phyloP scores from a whole-genome alignment of 2,329 filamentous ascomycete genomes.

The Dryadomyces quercus-mongolicae region DNA sequence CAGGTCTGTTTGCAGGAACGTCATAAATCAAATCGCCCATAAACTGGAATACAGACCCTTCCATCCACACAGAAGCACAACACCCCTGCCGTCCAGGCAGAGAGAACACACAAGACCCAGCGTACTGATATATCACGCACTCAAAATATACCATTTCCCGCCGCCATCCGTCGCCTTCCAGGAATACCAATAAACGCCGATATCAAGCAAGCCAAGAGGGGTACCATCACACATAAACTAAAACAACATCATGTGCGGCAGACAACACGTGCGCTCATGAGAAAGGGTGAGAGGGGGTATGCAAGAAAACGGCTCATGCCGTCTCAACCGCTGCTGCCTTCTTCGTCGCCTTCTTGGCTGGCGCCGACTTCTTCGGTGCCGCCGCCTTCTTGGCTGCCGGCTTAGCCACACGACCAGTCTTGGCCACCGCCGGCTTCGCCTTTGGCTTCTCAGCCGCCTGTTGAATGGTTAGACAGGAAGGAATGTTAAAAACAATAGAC shows the following conservation, averaged over 20 bases:
- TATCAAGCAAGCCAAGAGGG: slow-evolving; percentile 3
- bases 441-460: slow-evolving; percentile 45
- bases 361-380: slow-evolving; percentile 29
- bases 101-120: slow-evolving; percentile 1
- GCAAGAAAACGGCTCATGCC: slow-evolving; percentile 3
- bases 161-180: slow-evolving; percentile 11
- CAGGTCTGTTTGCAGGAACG: background rate
- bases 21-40: background rate
- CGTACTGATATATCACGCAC: slow-evolving; percentile 9
- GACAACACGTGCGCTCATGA: slow-evolving; percentile 2
- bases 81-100: background rate
- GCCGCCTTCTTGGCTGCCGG: slow-evolving; percentile 38
- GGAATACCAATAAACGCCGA: slow-evolving; percentile 8
- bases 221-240: slow-evolving; percentile 12
- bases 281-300: slow-evolving; percentile 9
- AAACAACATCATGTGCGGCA: slow-evolving; percentile 6
- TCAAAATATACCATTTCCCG: slow-evolving; percentile 9
- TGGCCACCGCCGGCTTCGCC: slow-evolving; percentile 60
- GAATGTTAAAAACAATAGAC: background rate
- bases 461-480: slow-evolving; percentile 27
- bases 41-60: background rate
- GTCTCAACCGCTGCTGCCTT: slow-evolving; percentile 3
- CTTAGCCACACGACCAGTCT: slow-evolving; percentile 78
- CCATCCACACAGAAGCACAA: background rate
- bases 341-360: slow-evolving; percentile 29